Base-by-base conservation (phyloP, 768 basidiomycete species). In the Russula compacta region DNA sequence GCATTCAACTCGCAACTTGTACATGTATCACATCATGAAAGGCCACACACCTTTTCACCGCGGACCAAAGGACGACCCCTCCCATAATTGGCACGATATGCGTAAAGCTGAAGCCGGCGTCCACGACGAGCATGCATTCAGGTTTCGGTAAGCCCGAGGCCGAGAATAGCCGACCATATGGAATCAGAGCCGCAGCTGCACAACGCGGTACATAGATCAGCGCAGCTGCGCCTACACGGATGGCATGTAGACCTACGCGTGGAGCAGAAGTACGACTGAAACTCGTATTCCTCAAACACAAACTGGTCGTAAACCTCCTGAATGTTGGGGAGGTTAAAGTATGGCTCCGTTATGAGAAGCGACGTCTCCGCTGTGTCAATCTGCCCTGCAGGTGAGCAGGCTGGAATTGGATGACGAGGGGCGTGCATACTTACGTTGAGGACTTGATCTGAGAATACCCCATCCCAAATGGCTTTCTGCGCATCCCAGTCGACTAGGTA, bases 251-350 rank as follows among this genome's bases (percentile, higher is more conserved):
- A 78, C 89, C 70, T 73, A 95, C 95, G 87, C 56, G 92, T 83
- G 69, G 84, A 85, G 33, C 93, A 82, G 69, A 82, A 78, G 71
- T 90, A 93, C 50, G 89, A 84, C 50, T 80, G 78, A 70, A 95
- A 97, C 68, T 95, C 94, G 75, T 94, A 98, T 74, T 98, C 93
- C 71, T 98, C 95, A 68, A 97, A 98, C 2, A 95, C 79, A 70
- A 98, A 89, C 73, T 98, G 92, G 71, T 98, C 95, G 68, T 95
- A 94, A 38, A 90, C 81, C 32, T 93, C 90, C 73, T 93, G 91
- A 12, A 97, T 82, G 69, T 92, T 93, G 29, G 92, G 89, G 9
- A 95, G 76, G 74, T 98, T 94, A 79, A 95, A 90, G 70, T 91
- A 92, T 6, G 95, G 93, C 73, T 98, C 95, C 6, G 95, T 97